phyloP scores from a whole-genome alignment of 805 yeast genomes.

The Candida ovalis region DNA sequence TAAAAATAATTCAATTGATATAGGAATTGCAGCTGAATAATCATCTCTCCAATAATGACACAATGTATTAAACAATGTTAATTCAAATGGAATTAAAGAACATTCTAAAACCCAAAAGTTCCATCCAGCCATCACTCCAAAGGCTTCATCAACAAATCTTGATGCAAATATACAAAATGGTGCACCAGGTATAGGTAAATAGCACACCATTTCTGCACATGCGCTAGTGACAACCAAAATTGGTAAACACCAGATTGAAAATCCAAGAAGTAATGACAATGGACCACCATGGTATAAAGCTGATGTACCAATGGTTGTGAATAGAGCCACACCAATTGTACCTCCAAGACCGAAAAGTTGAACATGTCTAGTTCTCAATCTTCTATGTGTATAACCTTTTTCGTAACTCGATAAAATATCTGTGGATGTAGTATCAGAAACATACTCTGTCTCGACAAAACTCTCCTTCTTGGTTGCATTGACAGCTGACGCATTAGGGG shows the following conservation, averaged over 20 bases:
- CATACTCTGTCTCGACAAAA: background rate
- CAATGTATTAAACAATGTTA: constrained; percentile 53
- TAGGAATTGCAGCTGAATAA: constrained; percentile 63
- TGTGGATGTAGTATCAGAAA: background rate
- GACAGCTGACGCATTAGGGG: background rate
- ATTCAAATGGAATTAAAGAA: constrained; percentile 47
- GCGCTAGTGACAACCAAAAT: constrained; percentile 38
- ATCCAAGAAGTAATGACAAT: constrained; percentile 36
- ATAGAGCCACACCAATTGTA: constrained; percentile 39
- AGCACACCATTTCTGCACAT: constrained; percentile 43
- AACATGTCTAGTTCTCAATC: constrained; percentile 36
- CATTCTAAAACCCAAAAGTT: constrained; percentile 47
- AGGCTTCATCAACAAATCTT: constrained; percentile 41
- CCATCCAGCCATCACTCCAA: constrained; percentile 43
- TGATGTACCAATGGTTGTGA: constrained; percentile 34
- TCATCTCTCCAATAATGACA: constrained; percentile 74
- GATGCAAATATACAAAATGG: constrained; percentile 45
- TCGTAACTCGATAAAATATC: background rate
- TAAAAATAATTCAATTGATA: constrained; percentile 56
- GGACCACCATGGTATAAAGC: constrained; percentile 45
- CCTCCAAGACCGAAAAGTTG: constrained; percentile 39
- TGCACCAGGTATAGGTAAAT: constrained; percentile 40
- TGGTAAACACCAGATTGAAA: constrained; percentile 40
- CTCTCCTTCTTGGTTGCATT: background rate
- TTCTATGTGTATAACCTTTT: constrained; percentile 19